Conservation (phyloP, 768 basidiomycete species). For the Tulasnella sp. region DNA sequence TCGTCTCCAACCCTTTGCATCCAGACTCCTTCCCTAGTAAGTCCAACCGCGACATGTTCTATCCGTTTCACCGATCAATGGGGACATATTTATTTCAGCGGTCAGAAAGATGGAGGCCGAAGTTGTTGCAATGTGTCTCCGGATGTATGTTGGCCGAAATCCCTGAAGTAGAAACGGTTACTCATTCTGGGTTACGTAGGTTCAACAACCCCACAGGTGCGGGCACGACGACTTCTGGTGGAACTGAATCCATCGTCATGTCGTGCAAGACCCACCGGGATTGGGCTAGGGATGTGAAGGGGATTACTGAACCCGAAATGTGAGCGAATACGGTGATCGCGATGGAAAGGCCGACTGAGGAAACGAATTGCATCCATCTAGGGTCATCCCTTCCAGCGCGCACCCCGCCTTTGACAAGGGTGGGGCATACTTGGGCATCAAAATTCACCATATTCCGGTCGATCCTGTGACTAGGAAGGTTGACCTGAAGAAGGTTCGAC, state of each 20-base stretch:
- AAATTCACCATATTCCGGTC: constrained; percentile 85
- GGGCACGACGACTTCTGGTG: constrained; percentile 92
- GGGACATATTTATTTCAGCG: constrained; percentile 45
- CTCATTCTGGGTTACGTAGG: constrained; percentile 38
- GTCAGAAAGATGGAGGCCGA: constrained; percentile 98
- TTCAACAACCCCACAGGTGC: constrained; percentile 85
- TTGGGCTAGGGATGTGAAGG: constrained; percentile 84
- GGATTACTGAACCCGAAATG: constrained; percentile 93
- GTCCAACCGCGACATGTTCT: background rate
- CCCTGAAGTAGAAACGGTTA: background rate
- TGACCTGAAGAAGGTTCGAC: constrained; percentile 70
- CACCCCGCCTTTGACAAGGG: constrained; percentile 98
- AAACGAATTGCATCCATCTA: constrained; percentile 42
- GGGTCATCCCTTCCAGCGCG: constrained; percentile 80
- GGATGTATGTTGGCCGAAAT: constrained; percentile 51
- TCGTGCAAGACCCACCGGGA: constrained; percentile 92
- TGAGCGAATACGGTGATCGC: constrained; percentile 50
- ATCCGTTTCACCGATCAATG: background rate
- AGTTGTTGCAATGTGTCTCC: constrained; percentile 83
- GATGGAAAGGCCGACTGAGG: background rate
- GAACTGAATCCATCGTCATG: constrained; percentile 97
- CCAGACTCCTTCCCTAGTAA: constrained; percentile 82
- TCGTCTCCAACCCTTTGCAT: constrained; percentile 87
- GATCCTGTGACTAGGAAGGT: constrained; percentile 76
- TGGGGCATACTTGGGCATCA: constrained; percentile 83